phyloP scores from a whole-genome alignment of 2,329 filamentous ascomycete species.

The Sporothrix humicola region DNA sequence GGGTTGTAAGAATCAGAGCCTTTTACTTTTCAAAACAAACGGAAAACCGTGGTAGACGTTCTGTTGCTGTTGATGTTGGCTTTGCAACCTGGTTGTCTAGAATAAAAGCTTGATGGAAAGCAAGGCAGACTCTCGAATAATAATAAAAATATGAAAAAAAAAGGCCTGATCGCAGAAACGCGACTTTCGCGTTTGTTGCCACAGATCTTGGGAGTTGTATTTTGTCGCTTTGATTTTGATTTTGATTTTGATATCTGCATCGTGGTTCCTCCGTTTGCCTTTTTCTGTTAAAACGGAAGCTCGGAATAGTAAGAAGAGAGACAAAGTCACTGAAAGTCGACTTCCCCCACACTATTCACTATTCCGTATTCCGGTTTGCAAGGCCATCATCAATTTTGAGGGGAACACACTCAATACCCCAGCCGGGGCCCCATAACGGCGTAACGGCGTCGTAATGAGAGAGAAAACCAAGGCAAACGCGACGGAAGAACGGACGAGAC shows the following conservation, averaged over 20 bases:
- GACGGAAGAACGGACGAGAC: background rate
- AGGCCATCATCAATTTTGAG: background rate
- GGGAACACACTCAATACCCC: background rate
- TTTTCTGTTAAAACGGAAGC: background rate
- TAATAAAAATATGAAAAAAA: background rate
- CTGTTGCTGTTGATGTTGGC: background rate
- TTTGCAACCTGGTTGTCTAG: background rate
- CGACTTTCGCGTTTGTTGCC: conserved; percentile 11
- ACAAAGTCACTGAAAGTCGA: background rate
- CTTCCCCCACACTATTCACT: conserved; percentile 11
- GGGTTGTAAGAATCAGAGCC: conserved; percentile 10
- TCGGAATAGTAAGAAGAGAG: background rate
- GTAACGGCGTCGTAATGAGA: background rate
- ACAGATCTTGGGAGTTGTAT: background rate
- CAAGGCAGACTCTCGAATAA: background rate
- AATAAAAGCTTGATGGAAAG: background rate
- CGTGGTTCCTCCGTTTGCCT: background rate
- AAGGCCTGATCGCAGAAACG: conserved; percentile 6
- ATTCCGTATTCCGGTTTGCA: background rate
- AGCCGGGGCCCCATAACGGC: background rate
- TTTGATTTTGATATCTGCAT: background rate
- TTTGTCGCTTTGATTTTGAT: background rate
- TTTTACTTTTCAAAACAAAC: conserved; percentile 8
- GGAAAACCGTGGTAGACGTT: background rate
- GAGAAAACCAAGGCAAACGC: background rate